Base-by-base conservation (phyloP, 192 early-diverging fungal species). In the Blastocladiella britannica region DNA sequence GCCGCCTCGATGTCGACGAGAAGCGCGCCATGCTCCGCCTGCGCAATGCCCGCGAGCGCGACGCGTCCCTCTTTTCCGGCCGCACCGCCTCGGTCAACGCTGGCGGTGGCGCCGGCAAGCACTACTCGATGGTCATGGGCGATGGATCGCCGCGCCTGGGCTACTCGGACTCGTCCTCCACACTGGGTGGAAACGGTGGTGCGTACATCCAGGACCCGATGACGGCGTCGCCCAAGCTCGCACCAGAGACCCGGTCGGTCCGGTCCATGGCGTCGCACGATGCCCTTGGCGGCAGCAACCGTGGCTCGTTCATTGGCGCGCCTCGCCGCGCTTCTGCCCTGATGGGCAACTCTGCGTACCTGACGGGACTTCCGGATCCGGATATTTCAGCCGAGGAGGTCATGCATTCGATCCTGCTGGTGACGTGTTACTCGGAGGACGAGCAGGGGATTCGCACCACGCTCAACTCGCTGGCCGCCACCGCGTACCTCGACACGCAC, bases 391-490 rank as follows among this genome's bases (percentile, higher is more conserved):
- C 9, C 3, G 55, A 55, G 37, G 37, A 47, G n/a, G 37, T 47
- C 15, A 47, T 82, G 26, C 80, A 84, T 64, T 83, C 82, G 22
- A 71, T 87, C 52, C 74, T 87, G 70, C 65, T 85, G 18, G 80
- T 87, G 0, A 83, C 85, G 9, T 87, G 83, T 60, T 85, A 86
- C 63, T 88, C 86, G 25, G 84, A 87, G 65, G 83, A 81, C 43
- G 69, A 72, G 59, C 77, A 84, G 28, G 77, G 80, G 4, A 70
- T 88, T 37, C 73, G 81, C 25, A 76, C 76, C 31, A 87, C 84
- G 15, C 66, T 88, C 30, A 82, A 89, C 69, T 87, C 86, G 54
- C 69, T 87, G 53, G 78, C 80, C 54, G 75, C 72, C 55, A 82
- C 85, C 0, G 74, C 79, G 58, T 88, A 83, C 57, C 79, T 80